A percentile compares a stretch with the other conserved stretches of the same genome.
Evolutionary conservation across 1,284 basidiomycete genomes (phyloP).

Genomic region (Austropuccinia psidii): DNA sequence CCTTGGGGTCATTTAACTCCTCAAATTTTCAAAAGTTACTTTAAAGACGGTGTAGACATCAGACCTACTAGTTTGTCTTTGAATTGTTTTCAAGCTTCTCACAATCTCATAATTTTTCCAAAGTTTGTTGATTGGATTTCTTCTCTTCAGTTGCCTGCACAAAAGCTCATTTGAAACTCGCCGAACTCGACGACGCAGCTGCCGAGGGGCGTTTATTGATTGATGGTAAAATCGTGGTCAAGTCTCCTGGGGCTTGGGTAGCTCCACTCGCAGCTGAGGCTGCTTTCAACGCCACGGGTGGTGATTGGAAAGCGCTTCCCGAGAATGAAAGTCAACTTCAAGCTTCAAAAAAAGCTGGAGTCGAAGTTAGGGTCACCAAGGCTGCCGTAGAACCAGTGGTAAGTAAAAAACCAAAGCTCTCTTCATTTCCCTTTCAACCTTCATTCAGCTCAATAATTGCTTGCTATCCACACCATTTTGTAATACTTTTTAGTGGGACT

Average conservation of each 20-base stretch:
- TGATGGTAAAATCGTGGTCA: conserved; percentile 75
- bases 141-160: conserved; percentile 83
- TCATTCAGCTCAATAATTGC: not conserved
- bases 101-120: conserved; percentile 37
- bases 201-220: conserved; percentile 62
- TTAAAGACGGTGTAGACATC: conserved; percentile 47
- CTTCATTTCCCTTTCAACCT: not conserved
- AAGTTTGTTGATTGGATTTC: conserved; percentile 61
- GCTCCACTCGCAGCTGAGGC: conserved; percentile 52
- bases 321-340: conserved; percentile 51
- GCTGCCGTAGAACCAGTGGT: conserved; percentile 49
- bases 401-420: not conserved
- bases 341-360: conserved; percentile 58
- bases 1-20: conserved; percentile 89
- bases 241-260: conserved; percentile 50
- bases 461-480: not conserved
- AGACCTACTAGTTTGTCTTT: conserved; percentile 37
- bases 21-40: conserved; percentile 58
- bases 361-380: conserved; percentile 79
- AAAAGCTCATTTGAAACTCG: conserved; percentile 71
- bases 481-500: conserved; percentile 58
- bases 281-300: conserved; percentile 1
- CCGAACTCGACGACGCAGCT: conserved; percentile 78
- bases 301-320: conserved; percentile 51
- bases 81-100: conserved; percentile 9